Evolutionary conservation across 306 rosid genomes (phyloP).

Genomic region (cucumber (Cucumis sativus)): DNA sequence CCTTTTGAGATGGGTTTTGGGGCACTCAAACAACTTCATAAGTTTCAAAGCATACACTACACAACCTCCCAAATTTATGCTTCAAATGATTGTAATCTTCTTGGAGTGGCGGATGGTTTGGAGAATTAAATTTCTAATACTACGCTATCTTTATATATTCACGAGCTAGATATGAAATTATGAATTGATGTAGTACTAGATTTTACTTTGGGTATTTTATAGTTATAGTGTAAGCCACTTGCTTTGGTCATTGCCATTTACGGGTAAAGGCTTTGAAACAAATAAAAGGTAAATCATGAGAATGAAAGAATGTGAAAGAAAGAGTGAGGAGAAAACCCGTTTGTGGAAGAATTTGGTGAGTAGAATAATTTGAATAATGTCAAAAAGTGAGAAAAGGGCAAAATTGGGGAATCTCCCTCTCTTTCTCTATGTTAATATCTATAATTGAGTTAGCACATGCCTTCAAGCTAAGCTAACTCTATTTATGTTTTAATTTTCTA

Average conservation of each 20-base stretch:
- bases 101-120: neutral
- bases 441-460: constrained; percentile 27
- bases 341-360: neutral
- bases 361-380: neutral
- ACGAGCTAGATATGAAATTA: too few species aligned
- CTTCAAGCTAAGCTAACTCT: constrained; percentile 12
- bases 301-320: neutral
- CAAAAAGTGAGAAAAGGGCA: neutral
- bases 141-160: too few species aligned
- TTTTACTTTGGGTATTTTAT: neutral
- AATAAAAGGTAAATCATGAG: neutral
- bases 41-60: neutral
- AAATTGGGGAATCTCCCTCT: constrained; percentile 5
- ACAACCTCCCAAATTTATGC: constrained; percentile 10
- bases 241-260: constrained; percentile 16
- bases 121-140: too few species aligned
- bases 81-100: constrained; percentile 15
- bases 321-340: neutral
- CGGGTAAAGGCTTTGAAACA: neutral
- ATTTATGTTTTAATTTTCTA: neutral
- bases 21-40: constrained; percentile 23
- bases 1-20: constrained; percentile 43
- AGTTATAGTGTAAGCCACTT: constrained; percentile 23
- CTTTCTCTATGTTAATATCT: neutral
- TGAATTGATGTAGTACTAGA: too few species aligned